Conservation (phyloP, 2,329 filamentous ascomycete genomes). For the Alternaria solani region DNA sequence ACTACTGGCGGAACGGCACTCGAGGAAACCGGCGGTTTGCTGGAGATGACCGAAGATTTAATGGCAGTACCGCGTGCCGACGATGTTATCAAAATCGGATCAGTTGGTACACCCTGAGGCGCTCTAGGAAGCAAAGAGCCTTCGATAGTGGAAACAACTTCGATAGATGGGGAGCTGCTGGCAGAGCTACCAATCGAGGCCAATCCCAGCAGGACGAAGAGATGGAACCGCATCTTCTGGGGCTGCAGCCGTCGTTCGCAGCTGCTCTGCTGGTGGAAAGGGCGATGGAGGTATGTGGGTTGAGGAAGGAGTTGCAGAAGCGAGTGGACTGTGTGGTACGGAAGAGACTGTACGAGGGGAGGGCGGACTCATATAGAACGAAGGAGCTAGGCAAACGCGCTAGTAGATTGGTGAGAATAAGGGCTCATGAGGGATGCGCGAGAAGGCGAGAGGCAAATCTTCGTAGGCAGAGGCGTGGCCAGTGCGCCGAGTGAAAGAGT, state of each 20-base stretch:
- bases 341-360: not conserved
- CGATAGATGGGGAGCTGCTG: not conserved
- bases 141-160: constrained; percentile 14
- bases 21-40: not conserved
- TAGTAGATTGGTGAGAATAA: not conserved
- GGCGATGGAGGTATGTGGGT: not conserved
- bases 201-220: not conserved
- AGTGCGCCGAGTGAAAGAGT: not conserved
- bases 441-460: not conserved
- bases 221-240: not conserved
- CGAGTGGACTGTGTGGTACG: not conserved
- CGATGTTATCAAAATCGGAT: not conserved
- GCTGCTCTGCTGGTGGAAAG: not conserved
- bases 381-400: not conserved
- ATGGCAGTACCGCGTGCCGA: not conserved
- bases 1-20: not conserved
- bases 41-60: not conserved
- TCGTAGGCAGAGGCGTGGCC: not conserved
- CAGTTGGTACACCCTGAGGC: not conserved
- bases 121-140: not conserved
- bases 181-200: not conserved
- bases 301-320: not conserved
- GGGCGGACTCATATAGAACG: not conserved
- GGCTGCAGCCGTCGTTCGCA: not conserved
- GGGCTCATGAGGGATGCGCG: not conserved